phyloP scores from a whole-genome alignment of 768 basidiomycete species.

The Tricholoma sp. region DNA sequence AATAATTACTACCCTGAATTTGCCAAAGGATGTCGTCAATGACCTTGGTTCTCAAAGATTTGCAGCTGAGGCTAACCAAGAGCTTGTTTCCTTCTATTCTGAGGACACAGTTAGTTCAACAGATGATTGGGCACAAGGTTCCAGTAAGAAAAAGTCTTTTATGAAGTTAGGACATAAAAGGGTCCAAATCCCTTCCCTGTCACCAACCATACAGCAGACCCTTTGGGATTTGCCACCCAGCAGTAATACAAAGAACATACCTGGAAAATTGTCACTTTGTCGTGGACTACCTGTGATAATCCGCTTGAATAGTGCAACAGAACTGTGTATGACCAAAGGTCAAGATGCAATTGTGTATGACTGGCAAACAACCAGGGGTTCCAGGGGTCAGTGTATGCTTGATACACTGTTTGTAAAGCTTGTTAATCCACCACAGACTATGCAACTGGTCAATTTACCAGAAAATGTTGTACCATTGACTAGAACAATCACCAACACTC shows the following conservation, averaged over 20 bases:
- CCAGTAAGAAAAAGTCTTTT: conserved; percentile 26
- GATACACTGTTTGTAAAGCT: conserved; percentile 26
- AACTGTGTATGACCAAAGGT: conserved; percentile 1
- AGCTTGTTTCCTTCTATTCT: conserved; percentile 19
- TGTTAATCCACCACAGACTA: conserved; percentile 14
- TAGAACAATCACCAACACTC: conserved; percentile 1
- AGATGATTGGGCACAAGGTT: conserved; percentile 5
- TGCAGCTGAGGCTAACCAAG: conserved; percentile 18
- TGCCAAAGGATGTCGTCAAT: conserved; percentile 24
- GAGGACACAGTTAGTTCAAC: conserved; percentile 16
- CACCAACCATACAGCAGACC: not conserved
- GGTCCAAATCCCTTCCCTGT: conserved; percentile 11
- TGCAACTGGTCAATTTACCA: conserved; percentile 20
- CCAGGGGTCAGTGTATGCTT: conserved; percentile 11
- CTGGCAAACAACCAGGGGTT: conserved; percentile 5
- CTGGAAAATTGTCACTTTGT: conserved; percentile 1
- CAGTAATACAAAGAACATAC: not conserved
- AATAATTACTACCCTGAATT: conserved; percentile 23
- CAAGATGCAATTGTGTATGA: conserved; percentile 10
- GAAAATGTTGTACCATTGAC: conserved; percentile 28
- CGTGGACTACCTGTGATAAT: not conserved
- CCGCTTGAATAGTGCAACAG: conserved; percentile 1
- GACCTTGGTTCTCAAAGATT: conserved; percentile 14
- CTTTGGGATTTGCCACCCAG: conserved; percentile 21
- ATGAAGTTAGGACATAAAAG: conserved; percentile 14